A percentile compares a stretch with the other conserved stretches of the same genome.
Conservation (phyloP, 805 yeast species). For the Barnettozyma vustinii region DNA sequence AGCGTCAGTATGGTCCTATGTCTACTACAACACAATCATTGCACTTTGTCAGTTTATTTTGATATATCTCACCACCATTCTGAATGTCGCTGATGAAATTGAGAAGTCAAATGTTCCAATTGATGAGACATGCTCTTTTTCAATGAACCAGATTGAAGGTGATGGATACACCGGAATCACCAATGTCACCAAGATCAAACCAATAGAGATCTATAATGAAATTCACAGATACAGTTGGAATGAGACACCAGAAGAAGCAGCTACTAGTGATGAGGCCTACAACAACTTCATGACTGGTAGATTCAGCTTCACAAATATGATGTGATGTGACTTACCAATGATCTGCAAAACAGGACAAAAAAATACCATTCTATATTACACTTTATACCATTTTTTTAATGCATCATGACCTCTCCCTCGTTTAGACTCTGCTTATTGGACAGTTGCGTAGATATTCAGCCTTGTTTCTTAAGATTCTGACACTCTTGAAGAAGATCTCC, state of each 20-base stretch:
- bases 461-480: slow-evolving; percentile 79
- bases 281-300: slow-evolving; percentile 8
- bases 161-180: slow-evolving; percentile 45
- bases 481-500: slow-evolving; percentile 88
- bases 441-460: slow-evolving; percentile 74
- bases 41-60: slow-evolving; percentile 27
- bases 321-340: neutral
- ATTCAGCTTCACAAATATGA: slow-evolving; percentile 7
- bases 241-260: neutral
- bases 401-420: slow-evolving; percentile 3
- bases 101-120: slow-evolving; percentile 26
- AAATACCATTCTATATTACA: neutral
- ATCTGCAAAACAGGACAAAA: neutral
- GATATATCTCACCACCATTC: slow-evolving; percentile 27
- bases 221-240: slow-evolving; percentile 8
- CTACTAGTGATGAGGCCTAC: slow-evolving; percentile 1
- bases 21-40: slow-evolving; percentile 29
- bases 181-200: slow-evolving; percentile 31
- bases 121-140: slow-evolving; percentile 19
- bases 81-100: slow-evolving; percentile 26
- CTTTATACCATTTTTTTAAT: neutral
- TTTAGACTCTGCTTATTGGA: slow-evolving; percentile 53
- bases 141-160: slow-evolving; percentile 20
- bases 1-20: slow-evolving; percentile 18
- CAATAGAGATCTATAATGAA: slow-evolving; percentile 24